These are phyloP conservation scores for Antitrichia curtipendula DNA, from an alignment of 225 moss, liverwort and hornwort genomes.

Conservation along the genomic window DNA sequence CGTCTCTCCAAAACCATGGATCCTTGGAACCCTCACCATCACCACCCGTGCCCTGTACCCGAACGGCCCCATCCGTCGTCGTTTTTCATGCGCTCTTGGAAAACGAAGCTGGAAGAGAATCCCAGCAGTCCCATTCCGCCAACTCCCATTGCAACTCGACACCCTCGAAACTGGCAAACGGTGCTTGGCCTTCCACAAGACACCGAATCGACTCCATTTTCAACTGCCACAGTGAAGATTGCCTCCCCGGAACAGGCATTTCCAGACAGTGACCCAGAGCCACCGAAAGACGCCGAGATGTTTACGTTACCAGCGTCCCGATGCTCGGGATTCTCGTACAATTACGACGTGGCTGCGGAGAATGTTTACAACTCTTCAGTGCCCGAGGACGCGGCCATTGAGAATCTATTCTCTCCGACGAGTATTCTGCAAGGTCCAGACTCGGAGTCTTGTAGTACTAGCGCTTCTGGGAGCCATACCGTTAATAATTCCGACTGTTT, in stretches of 20 bases:
- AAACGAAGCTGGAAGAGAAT: background rate
- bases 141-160: background rate
- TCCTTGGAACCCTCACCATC: background rate
- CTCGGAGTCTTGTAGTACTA: background rate
- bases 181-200: background rate
- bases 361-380: background rate
- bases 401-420: slow-evolving; percentile 18
- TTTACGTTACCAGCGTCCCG: background rate
- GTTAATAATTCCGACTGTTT: background rate
- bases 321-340: background rate
- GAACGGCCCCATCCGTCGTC: background rate
- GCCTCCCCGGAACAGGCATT: background rate
- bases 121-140: background rate
- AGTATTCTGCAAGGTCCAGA: slow-evolving; percentile 18
- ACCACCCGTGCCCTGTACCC: background rate
- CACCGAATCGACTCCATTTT: background rate
- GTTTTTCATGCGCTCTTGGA: slow-evolving; percentile 20
- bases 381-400: background rate
- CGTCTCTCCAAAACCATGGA: slow-evolving; percentile 9
- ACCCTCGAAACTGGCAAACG: background rate
- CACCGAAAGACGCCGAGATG: background rate
- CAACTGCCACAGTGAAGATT: background rate
- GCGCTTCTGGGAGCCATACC: background rate
- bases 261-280: background rate
- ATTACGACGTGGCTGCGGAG: background rate